Conservation (phyloP, 1,284 basidiomycete species). For the Microbotryomycetes sp. region DNA sequence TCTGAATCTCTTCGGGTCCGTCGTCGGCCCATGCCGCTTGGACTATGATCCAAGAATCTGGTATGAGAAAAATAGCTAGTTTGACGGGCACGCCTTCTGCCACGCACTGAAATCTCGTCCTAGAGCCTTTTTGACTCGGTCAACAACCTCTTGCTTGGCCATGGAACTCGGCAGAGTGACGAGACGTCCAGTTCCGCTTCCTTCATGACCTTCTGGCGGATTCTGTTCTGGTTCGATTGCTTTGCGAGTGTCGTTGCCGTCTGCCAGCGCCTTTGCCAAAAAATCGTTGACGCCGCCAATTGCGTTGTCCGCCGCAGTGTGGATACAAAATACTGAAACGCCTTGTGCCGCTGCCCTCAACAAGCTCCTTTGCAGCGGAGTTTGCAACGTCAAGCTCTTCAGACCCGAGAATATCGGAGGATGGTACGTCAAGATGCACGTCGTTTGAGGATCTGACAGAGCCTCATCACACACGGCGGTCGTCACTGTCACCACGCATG, state of each 20-base stretch:
- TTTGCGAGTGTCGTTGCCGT: not conserved
- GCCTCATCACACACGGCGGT: conserved; percentile 14
- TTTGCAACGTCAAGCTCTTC: conserved; percentile 20
- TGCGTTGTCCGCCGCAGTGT: conserved; percentile 28
- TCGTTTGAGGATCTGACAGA: conserved; percentile 12
- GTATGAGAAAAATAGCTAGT: not conserved
- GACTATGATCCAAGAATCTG: conserved; percentile 5
- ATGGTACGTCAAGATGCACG: conserved; percentile 27
- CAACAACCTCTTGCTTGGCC: conserved; percentile 5
- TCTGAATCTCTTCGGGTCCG: conserved; percentile 9
- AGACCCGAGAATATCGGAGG: conserved; percentile 32
- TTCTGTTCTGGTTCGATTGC: conserved; percentile 1
- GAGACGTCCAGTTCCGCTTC: conserved; percentile 19
- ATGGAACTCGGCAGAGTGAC: conserved; percentile 9
- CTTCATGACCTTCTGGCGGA: conserved; percentile 22
- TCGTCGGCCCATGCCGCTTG: conserved; percentile 22
- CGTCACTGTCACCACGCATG: conserved; percentile 17
- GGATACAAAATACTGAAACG: conserved; percentile 22
- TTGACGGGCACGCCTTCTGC: not conserved
- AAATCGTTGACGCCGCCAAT: conserved; percentile 25
- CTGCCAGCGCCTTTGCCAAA: conserved; percentile 9
- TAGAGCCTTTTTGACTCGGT: conserved; percentile 19
- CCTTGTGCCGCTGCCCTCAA: conserved; percentile 16
- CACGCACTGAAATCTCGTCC: conserved; percentile 19
- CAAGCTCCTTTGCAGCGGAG: conserved; percentile 14